Conservation (phyloP, 2,329 filamentous ascomycete genomes). For the Cladosporium halotolerans region DNA sequence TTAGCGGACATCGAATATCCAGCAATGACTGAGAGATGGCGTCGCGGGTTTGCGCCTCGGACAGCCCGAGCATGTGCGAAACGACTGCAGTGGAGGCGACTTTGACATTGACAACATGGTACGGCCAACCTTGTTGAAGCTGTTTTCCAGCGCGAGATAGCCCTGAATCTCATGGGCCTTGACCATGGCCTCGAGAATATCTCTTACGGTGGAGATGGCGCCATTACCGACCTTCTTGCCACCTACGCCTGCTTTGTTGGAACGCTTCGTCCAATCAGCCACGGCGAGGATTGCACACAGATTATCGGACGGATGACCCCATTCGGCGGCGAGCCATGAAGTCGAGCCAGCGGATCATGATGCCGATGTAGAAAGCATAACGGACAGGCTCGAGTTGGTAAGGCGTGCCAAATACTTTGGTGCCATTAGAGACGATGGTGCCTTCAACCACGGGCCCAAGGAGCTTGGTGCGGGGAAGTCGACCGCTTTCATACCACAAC, state of each 20-base stretch:
- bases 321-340: constrained; percentile 99
- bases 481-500: constrained; percentile 91
- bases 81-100: constrained; percentile 91
- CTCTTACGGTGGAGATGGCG: constrained; percentile 80
- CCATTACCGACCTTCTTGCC: constrained; percentile 59
- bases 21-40: constrained; percentile 92
- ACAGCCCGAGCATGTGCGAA: constrained; percentile 87
- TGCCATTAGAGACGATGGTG: constrained; percentile 84
- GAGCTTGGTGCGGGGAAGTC: constrained; percentile 89
- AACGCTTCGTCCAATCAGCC: constrained; percentile 94
- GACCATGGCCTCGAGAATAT: constrained; percentile 89
- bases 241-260: constrained; percentile 74
- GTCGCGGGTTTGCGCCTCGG: constrained; percentile 87
- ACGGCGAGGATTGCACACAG: constrained; percentile 93
- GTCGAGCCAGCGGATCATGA: constrained; percentile 98
- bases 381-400: constrained; percentile 94
- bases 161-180: constrained; percentile 99
- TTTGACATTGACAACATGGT: constrained; percentile 98
- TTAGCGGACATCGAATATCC: too few relatives aligned
- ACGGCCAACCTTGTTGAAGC: constrained; percentile 94
- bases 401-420: constrained; percentile 82
- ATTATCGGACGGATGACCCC: constrained; percentile 98
- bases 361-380: constrained; percentile 96
- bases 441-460: constrained; percentile 87
- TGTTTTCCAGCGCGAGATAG: constrained; percentile 92